Percentiles rank a stretch among this genome's conserved stretches.
Evolutionary conservation across 176 grass and related monocot genomes (phyloP).

Genomic region (Rhynchospora tenuis): DNA sequence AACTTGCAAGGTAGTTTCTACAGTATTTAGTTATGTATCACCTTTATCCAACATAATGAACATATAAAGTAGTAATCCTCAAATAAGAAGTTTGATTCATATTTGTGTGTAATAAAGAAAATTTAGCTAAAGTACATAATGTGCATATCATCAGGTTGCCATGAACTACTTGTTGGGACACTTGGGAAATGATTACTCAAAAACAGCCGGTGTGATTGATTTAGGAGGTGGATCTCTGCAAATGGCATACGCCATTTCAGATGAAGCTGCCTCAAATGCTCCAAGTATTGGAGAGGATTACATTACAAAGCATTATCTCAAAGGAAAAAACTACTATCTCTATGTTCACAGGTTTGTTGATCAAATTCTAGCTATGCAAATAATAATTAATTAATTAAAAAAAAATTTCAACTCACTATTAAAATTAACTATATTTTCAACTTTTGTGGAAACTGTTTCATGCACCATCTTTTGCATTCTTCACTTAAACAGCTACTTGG

Average conservation of each 20-base stretch:
- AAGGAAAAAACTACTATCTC: constrained; percentile 32
- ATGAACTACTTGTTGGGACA: constrained; percentile 48
- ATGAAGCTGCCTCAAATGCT: constrained; percentile 30
- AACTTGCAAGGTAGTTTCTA: no score
- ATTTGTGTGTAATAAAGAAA: no score
- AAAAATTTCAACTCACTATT: no score
- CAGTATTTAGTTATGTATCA: no score
- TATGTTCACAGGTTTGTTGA: constrained; percentile 43
- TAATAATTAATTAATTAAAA: no score
- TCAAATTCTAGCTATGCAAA: not conserved
- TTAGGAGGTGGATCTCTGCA: constrained; percentile 47
- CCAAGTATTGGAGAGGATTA: constrained; percentile 32
- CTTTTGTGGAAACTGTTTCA: no score
- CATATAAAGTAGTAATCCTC: no score
- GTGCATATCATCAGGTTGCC: constrained; percentile 22
- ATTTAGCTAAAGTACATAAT: no score
- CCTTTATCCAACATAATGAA: no score
- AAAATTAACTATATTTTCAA: not conserved
- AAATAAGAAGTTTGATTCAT: no score
- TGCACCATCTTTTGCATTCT: not conserved
- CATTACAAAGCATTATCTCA: constrained; percentile 31
- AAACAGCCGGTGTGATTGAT: constrained; percentile 46
- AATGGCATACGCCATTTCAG: constrained; percentile 46
- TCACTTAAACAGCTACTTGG: constrained; percentile 34
- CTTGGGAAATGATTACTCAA: constrained; percentile 38